phyloP scores from a whole-genome alignment of 208 protist species.

The Herpetomonas samuelpessoai region DNA sequence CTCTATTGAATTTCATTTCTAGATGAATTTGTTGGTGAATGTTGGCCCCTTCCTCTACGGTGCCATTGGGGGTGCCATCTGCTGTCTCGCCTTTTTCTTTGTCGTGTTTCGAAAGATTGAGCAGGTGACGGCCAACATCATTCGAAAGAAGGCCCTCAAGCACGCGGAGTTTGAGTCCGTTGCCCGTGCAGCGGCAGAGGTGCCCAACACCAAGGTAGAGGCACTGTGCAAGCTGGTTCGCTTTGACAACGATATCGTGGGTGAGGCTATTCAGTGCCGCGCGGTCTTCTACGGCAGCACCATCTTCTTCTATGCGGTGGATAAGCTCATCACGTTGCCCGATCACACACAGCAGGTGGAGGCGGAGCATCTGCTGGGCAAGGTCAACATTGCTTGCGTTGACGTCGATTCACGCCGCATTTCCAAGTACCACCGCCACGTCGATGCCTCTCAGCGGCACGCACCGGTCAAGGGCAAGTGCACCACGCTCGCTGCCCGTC shows the following conservation, averaged over 20 bases:
- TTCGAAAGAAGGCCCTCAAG: constrained; percentile 48
- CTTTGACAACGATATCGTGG: constrained; percentile 69
- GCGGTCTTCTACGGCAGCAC: constrained; percentile 62
- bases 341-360: constrained; percentile 46
- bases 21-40: too few species aligned
- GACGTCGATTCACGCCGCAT: constrained; percentile 35
- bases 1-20: not conserved
- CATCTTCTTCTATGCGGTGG: constrained; percentile 66
- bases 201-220: constrained; percentile 53
- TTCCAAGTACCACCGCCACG: constrained; percentile 78
- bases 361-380: constrained; percentile 60
- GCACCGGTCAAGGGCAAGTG: constrained; percentile 71
- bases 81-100: constrained; percentile 43
- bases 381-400: constrained; percentile 63
- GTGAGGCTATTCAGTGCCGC: constrained; percentile 59
- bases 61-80: constrained; percentile 31
- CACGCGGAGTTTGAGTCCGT: constrained; percentile 35
- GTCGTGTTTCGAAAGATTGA: constrained; percentile 47
- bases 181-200: constrained; percentile 28
- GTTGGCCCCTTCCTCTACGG: constrained; percentile 41
- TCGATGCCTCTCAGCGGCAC: constrained; percentile 42
- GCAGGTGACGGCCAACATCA: constrained; percentile 15
- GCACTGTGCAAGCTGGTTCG: constrained; percentile 60
- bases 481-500: constrained; percentile 41
- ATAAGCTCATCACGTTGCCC: constrained; percentile 27